Conservation (phyloP, 768 basidiomycete genomes). For the Pulveroboletus sp. region DNA sequence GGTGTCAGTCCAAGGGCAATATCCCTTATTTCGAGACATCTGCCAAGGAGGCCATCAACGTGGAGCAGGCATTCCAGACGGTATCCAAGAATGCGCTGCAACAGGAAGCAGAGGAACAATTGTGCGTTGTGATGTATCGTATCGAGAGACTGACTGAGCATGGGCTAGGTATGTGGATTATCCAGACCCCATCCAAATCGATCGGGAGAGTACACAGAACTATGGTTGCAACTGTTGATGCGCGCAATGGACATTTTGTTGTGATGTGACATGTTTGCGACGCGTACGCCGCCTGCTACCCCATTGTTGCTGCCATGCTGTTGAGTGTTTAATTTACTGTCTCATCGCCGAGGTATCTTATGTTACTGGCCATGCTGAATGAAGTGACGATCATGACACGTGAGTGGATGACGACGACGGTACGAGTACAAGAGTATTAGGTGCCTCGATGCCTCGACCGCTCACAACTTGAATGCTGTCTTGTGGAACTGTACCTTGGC, state of each 20-base stretch:
- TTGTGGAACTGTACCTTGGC: constrained; percentile 55
- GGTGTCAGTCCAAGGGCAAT: constrained; percentile 99
- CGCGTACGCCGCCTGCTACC: constrained; percentile 30
- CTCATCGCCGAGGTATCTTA: constrained; percentile 22
- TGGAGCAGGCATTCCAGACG: constrained; percentile 99
- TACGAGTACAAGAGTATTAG: constrained; percentile 28
- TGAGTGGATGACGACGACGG: constrained; percentile 12
- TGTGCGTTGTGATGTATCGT: constrained; percentile 52
- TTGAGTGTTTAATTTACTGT: constrained; percentile 36
- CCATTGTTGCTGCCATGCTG: constrained; percentile 27
- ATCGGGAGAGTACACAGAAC: constrained; percentile 86
- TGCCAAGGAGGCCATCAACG: constrained; percentile 99
- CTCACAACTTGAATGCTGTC: constrained; percentile 55
- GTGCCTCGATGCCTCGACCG: constrained; percentile 2
- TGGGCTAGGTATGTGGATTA: constrained; percentile 90
- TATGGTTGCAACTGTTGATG: constrained; percentile 89
- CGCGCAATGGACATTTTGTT: constrained; percentile 25
- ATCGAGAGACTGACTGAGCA: constrained; percentile 12
- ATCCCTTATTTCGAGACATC: constrained; percentile 99
- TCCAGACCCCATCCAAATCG: constrained; percentile 97
- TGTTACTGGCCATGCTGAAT: constrained; percentile 15
- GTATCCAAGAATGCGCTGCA: constrained; percentile 99
- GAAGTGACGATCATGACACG: constrained; percentile 11
- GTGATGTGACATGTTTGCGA: constrained; percentile 25
- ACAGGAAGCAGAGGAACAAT: constrained; percentile 94